Percentiles rank a stretch among this genome's conserved stretches.
phyloP scores from a whole-genome alignment of 2,329 filamentous ascomycete genomes.

The Diaporthe ampelina region DNA sequence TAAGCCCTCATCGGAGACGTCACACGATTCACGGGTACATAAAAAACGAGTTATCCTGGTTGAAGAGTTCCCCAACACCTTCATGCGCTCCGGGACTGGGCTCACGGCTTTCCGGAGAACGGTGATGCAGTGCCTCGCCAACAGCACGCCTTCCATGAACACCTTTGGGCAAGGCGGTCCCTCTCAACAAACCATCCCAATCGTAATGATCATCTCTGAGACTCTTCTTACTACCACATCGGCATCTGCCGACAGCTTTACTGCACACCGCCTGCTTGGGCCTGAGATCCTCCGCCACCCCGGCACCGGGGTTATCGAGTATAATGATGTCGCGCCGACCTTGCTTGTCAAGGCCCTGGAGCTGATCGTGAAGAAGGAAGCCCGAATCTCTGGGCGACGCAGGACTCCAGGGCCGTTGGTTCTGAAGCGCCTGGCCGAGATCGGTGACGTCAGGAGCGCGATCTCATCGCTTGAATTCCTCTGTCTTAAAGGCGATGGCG shows the following conservation, averaged over 20 bases:
- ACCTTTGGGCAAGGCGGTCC: conserved; percentile 59
- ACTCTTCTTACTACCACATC: conserved; percentile 88
- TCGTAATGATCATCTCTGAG: conserved; percentile 93
- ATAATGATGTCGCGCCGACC: conserved; percentile 91
- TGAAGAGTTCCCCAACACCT: conserved; percentile 86
- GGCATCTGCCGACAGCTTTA: conserved; percentile 90
- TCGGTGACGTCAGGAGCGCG: conserved; percentile 94
- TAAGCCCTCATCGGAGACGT: conserved; percentile 32
- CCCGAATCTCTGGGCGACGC: conserved; percentile 80
- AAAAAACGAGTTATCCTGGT: conserved; percentile 75
- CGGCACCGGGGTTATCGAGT: conserved; percentile 85
- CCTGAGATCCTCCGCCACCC: conserved; percentile 88
- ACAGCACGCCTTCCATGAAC: conserved; percentile 71
- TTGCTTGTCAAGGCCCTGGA: conserved; percentile 88
- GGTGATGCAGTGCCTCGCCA: conserved; percentile 80
- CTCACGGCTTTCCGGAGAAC: conserved; percentile 81
- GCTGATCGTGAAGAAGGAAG: conserved; percentile 86
- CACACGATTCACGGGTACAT: conserved; percentile 16
- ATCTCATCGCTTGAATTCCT: conserved; percentile 93
- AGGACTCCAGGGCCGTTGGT: conserved; percentile 84
- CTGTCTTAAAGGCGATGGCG: conserved; percentile 84
- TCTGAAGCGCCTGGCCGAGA: conserved; percentile 83
- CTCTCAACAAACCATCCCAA: conserved; percentile 71
- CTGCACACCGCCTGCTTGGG: conserved; percentile 89
- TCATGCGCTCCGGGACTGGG: conserved; percentile 74